Percentiles rank a stretch among this genome's conserved stretches.
These are phyloP conservation scores for Pneumocystis carinii DNA, from an alignment of 1,139 yeast genomes.

Conservation along the genomic window DNA sequence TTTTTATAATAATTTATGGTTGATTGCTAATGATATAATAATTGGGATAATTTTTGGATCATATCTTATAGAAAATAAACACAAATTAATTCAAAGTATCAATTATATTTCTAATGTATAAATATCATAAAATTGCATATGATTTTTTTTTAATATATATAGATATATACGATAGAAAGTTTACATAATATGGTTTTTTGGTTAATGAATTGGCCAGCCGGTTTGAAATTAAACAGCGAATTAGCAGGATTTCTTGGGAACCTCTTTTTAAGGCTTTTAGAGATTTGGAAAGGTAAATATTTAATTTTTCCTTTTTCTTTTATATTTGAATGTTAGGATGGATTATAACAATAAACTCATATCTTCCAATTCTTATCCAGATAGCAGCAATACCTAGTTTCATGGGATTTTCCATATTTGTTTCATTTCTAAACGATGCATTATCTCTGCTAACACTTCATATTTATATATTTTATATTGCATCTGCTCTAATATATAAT, in stretches of 20 bases:
- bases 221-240: slow-evolving; percentile 79
- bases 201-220: slow-evolving; percentile 87
- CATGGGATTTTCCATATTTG: slow-evolving; percentile 44
- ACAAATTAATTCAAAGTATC: slow-evolving; percentile 5
- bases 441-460: slow-evolving; percentile 53
- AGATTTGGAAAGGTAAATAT: slow-evolving; percentile 42
- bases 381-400: slow-evolving; percentile 32
- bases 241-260: slow-evolving; percentile 78
- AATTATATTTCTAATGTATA: slow-evolving; percentile 12
- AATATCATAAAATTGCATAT: slow-evolving; percentile 19
- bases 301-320: slow-evolving; percentile 16
- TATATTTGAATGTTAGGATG: slow-evolving; percentile 1
- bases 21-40: slow-evolving; percentile 65
- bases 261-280: slow-evolving; percentile 68
- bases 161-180: slow-evolving; percentile 25
- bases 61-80: slow-evolving; percentile 33
- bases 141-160: slow-evolving; percentile 25
- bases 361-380: slow-evolving; percentile 23
- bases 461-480: slow-evolving; percentile 57
- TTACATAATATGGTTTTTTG: slow-evolving; percentile 43
- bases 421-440: slow-evolving; percentile 53
- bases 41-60: slow-evolving; percentile 52
- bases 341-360: slow-evolving; percentile 20
- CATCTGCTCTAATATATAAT: slow-evolving; percentile 62
- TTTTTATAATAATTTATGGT: slow-evolving; percentile 78